Evolutionary conservation across 2,329 filamentous ascomycete genomes (phyloP).

Genomic region (Trichoderma breve): DNA sequence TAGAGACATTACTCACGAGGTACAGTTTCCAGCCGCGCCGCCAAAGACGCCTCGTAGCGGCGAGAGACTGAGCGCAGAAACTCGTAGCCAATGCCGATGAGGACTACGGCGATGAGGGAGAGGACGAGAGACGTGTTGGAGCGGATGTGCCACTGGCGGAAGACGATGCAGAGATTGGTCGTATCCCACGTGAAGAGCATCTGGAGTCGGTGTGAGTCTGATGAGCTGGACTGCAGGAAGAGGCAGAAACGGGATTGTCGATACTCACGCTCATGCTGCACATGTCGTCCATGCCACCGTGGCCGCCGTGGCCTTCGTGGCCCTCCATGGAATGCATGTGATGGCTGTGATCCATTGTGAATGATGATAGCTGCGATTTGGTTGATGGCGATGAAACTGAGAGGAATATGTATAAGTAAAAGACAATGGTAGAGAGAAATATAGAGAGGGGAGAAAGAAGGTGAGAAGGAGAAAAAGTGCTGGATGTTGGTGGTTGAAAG

Average conservation of each 20-base stretch:
- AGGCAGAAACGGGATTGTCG: background rate
- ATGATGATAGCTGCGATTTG: background rate
- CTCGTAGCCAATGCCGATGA: conserved; percentile 90
- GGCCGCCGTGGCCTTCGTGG: conserved; percentile 40
- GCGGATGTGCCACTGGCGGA: conserved; percentile 83
- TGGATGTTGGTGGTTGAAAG: background rate
- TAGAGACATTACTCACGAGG: conserved; percentile 48
- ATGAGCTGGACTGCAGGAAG: background rate
- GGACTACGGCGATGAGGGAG: conserved; percentile 78
- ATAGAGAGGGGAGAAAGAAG: background rate
- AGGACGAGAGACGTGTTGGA: conserved; percentile 71
- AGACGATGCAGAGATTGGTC: conserved; percentile 91
- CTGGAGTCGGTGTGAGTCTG: conserved; percentile 43
- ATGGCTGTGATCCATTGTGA: conserved; percentile 37
- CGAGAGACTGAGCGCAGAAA: conserved; percentile 74
- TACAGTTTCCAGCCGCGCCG: conserved; percentile 46
- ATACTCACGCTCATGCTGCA: conserved; percentile 83
- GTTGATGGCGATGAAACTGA: background rate
- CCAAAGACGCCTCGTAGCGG: conserved; percentile 66
- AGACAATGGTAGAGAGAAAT: background rate
- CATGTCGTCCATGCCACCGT: conserved; percentile 56
- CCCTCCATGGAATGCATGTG: conserved; percentile 43
- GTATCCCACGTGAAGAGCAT: conserved; percentile 99
- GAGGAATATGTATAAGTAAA: background rate
- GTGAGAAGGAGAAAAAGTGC: background rate